Evolutionary conservation across 1,284 basidiomycete species (phyloP), one percentile per base, ranked within the genome.

Genomic region (Naganishia liquefaciens): DNA sequence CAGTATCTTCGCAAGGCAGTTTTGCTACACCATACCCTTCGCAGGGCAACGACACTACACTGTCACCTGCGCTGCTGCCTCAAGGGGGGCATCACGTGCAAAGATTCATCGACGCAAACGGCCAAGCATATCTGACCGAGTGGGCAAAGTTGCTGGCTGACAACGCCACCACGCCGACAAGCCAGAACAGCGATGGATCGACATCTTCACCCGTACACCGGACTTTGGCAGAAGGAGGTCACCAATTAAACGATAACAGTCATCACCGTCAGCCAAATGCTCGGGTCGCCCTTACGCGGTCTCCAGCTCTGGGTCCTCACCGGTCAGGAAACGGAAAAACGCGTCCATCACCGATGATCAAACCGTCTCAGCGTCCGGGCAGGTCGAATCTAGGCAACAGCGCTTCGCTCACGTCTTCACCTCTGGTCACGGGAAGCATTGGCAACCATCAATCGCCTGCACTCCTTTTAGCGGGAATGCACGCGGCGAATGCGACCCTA

Each of bases 311-410:
- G 0, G 77, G 78, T 0, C 78, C 78, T 9, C 73, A 78, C 63
- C 66, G 78, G 3, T 69, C 73, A 13, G 67, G 77, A 30, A 73
- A 74, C 0, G 51, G 70, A 25, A 77, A 77, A 63, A 70, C 74
- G 1, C 67, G 78, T 15, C 77, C 78, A 0, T 77, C 76, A 28
- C 78, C 78, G 9, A 76, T 79, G 76, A 75, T 79, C 68, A 78
- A 78, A 64, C 78, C 78, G 9, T 74, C 74, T 5, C 68, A 70
- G 19, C 49, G 68, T 21, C 53, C 64, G 17, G 54, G 62, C 40
- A 62, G 64, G 46, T 51, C 65, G 10, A 53, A 58, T 19, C 27
- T 57, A 23, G 60, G 60, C 37, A 57, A 51, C 33, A 28, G 53
- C 42, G 64, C 49, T 50, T 50, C 57, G 17, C 54, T 63, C 21